These are phyloP conservation scores for Mycotypha africana DNA, from an alignment of 371 early-diverging fungal genomes.

Conservation along the genomic window DNA sequence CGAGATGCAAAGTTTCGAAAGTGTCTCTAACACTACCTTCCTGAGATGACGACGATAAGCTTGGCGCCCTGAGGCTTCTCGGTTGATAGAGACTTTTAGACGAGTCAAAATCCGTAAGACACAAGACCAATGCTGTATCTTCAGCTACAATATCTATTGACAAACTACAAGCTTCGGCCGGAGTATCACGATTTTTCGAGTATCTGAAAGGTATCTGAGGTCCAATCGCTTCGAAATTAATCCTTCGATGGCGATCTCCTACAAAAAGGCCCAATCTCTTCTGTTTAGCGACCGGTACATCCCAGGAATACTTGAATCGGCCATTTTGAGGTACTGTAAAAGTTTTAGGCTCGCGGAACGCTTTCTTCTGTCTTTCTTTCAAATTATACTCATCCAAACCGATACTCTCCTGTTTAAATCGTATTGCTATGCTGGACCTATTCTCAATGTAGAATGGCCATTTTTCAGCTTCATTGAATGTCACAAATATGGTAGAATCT, in stretches of 20 bases:
- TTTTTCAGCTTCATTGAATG: constrained; percentile 63
- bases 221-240: constrained; percentile 90
- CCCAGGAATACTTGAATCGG: constrained; percentile 86
- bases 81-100: constrained; percentile 58
- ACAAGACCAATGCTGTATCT: constrained; percentile 77
- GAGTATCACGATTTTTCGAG: constrained; percentile 17
- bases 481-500: constrained; percentile 84
- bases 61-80: constrained; percentile 28
- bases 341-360: constrained; percentile 13
- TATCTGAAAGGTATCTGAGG: constrained; percentile 79
- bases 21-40: constrained; percentile 41
- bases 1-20: constrained; percentile 49
- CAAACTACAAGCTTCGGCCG: constrained; percentile 33
- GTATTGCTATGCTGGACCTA: constrained; percentile 63
- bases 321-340: constrained; percentile 25
- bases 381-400: constrained; percentile 28
- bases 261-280: constrained; percentile 69
- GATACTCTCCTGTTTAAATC: constrained; percentile 64
- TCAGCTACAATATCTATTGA: constrained; percentile 84
- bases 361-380: constrained; percentile 23
- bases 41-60: constrained; percentile 21
- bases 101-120: constrained; percentile 67
- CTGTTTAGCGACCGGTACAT: constrained; percentile 71
- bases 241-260: constrained; percentile 63
- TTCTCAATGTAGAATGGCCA: constrained; percentile 95